Percentiles rank a stretch among this genome's conserved stretches.
phyloP scores from a whole-genome alignment of 2,329 filamentous ascomycete species.

The Colletotrichum ledebouriae region DNA sequence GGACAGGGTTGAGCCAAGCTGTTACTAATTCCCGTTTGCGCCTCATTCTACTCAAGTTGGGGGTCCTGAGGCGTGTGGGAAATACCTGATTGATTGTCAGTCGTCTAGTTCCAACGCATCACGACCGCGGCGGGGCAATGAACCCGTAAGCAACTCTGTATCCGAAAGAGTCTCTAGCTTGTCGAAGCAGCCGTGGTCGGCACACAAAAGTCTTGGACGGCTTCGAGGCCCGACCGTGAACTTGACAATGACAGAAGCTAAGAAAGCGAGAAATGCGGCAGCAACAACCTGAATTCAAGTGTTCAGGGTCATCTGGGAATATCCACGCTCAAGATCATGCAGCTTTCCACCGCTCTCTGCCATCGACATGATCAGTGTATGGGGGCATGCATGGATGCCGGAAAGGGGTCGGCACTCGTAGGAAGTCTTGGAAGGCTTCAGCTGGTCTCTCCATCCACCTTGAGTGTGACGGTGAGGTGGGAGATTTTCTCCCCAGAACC shows the following conservation, averaged over 20 bases:
- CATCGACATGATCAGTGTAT: slow-evolving; percentile 30
- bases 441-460: slow-evolving; percentile 22
- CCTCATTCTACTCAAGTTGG: slow-evolving; percentile 14
- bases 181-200: neutral
- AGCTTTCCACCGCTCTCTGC: slow-evolving; percentile 30
- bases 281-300: slow-evolving; percentile 16
- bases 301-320: slow-evolving; percentile 28
- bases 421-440: slow-evolving; percentile 1
- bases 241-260: slow-evolving; percentile 6
- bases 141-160: neutral
- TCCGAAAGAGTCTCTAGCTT: neutral
- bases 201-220: neutral
- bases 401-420: slow-evolving; percentile 8
- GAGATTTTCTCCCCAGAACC: slow-evolving; percentile 38
- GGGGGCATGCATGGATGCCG: slow-evolving; percentile 28
- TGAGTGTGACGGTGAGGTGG: slow-evolving; percentile 29
- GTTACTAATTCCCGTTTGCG: slow-evolving; percentile 9
- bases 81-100: slow-evolving; percentile 12
- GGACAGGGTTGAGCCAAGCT: neutral
- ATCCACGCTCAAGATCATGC: slow-evolving; percentile 28
- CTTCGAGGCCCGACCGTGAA: neutral
- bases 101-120: slow-evolving; percentile 16
- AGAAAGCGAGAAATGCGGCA: neutral
- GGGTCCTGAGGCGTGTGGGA: neutral
- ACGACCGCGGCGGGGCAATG: slow-evolving; percentile 6